Evolutionary conservation across 2,329 filamentous ascomycete genomes (phyloP), one percentile per base, ranked within the genome.

Genomic region (Didymella pomorum): DNA sequence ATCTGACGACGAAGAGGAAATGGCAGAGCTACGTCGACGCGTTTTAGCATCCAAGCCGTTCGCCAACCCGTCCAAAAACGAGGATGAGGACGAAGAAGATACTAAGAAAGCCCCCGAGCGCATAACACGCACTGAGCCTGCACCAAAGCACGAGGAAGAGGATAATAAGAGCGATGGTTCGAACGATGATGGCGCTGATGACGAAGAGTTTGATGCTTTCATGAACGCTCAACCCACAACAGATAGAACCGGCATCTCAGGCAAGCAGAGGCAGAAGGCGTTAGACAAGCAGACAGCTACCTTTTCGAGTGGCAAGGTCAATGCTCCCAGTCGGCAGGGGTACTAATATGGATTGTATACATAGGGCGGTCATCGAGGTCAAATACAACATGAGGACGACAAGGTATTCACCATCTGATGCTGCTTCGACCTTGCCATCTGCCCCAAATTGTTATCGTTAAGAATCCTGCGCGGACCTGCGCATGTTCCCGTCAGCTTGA

Each of bases 31-130:
- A 51, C 86, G 95, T 47, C 87, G 90, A 53, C 91, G 92, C 68
- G 92, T 98, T n/a, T 84, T 99, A 2, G 90, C 89, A 7, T 97
- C 94, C 7, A 97, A 94, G 73, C 87, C 93, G 0, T 99, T 99
- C 71, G 81, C 89, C 41, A 91, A 91, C 64, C 79, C 83, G 46
- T 79, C 44, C 69, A 76, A 65, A 31, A 58, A 63, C 31, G 54
- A 64, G 3, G 60, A 67, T 2, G 58, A 60, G 5, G 61, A 64
- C 2, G 62, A 68, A 9, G 60, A 64, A 8, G 68, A 71, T 14
- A 66, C 84, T 62, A 88, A 88, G 65, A 83, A 84, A 56, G 71
- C 74, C 29, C 86, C 85, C 0, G 84, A 88, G 68, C 86, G 83
- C n/a, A 88, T 92, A 60, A 76, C 86, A 9, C 82, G 84, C 33